phyloP scores from a whole-genome alignment of 2,329 filamentous ascomycete species.

The Epichloe gansuensis region DNA sequence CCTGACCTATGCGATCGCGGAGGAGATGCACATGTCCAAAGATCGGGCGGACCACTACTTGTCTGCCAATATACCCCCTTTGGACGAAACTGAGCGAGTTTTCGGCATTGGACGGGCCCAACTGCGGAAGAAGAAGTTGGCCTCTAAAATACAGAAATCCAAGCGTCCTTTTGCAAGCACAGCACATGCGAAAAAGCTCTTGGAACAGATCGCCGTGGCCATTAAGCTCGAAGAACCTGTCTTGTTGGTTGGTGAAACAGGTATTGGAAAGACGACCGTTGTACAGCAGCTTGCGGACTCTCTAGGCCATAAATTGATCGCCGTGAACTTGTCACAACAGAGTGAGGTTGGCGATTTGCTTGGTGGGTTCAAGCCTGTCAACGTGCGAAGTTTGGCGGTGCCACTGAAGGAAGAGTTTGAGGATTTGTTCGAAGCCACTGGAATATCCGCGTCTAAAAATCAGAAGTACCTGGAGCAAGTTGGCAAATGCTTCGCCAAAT shows the following conservation, averaged over 20 bases:
- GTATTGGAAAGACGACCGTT: slow-evolving; percentile 94
- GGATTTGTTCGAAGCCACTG: slow-evolving; percentile 70
- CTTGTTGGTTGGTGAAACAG: slow-evolving; percentile 93
- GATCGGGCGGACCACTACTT: slow-evolving; percentile 72
- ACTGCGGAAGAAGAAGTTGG: slow-evolving; percentile 42
- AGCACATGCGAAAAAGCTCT: slow-evolving; percentile 64
- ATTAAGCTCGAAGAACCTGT: slow-evolving; percentile 78
- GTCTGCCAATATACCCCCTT: slow-evolving; percentile 54
- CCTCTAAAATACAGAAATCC: slow-evolving; percentile 36
- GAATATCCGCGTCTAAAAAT: slow-evolving; percentile 79
- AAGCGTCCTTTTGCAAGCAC: slow-evolving; percentile 76
- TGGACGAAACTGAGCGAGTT: slow-evolving; percentile 45
- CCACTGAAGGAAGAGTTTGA: slow-evolving; percentile 92
- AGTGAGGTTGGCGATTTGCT: slow-evolving; percentile 93
- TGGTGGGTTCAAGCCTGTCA: slow-evolving; percentile 93
- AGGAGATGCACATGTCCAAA: slow-evolving; percentile 76
- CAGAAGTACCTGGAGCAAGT: slow-evolving; percentile 73
- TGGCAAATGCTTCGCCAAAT: slow-evolving; percentile 63
- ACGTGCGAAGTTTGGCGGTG: slow-evolving; percentile 72
- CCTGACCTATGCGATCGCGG: slow-evolving; percentile 60
- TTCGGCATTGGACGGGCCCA: slow-evolving; percentile 54
- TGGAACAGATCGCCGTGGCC: slow-evolving; percentile 79
- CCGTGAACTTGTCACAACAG: slow-evolving; percentile 94
- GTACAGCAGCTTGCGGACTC: slow-evolving; percentile 82
- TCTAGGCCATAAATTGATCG: slow-evolving; percentile 74